Evolutionary conservation across 495 filamentous ascomycete species (phyloP).

Genomic region (Pseudomonodictys pantanalensis): DNA sequence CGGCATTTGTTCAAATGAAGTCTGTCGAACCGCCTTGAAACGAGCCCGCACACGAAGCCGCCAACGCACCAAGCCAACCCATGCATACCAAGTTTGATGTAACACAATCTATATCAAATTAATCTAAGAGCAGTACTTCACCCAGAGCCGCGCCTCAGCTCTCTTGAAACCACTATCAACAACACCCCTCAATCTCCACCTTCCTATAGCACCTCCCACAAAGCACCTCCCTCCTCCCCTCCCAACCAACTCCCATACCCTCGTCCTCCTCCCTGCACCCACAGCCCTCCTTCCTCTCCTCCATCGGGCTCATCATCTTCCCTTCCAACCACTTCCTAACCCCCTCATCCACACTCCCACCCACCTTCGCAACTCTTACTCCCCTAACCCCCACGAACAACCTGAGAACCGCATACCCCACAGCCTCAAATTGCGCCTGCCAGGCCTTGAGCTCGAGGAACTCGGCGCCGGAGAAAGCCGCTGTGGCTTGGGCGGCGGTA

Average conservation of each 20-base stretch:
- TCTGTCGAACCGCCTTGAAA: too few relatives aligned
- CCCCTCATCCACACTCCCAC: conserved; percentile 44
- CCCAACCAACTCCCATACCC: not conserved
- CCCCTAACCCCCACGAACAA: conserved; percentile 54
- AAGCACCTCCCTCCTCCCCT: not conserved
- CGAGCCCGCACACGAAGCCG: too few relatives aligned
- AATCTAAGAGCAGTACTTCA: too few relatives aligned
- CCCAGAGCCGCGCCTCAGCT: too few relatives aligned
- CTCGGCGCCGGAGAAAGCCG: conserved; percentile 45
- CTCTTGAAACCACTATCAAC: too few relatives aligned
- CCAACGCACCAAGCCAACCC: too few relatives aligned
- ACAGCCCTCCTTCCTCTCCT: conserved; percentile 13
- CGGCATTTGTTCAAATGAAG: too few relatives aligned
- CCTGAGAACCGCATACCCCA: conserved; percentile 41
- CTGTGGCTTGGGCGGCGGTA: conserved; percentile 30
- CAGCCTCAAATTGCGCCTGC: conserved; percentile 47
- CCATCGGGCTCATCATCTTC: conserved; percentile 45
- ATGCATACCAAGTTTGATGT: too few relatives aligned
- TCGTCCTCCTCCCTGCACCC: not conserved
- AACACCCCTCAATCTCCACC: too few relatives aligned
- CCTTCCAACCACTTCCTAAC: conserved; percentile 49
- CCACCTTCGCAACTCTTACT: conserved; percentile 44
- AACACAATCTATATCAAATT: too few relatives aligned
- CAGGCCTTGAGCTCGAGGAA: conserved; percentile 49
- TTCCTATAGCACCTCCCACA: conserved; percentile 13